phyloP scores from a whole-genome alignment of 345 rosid species.

The Syzygium grande region DNA sequence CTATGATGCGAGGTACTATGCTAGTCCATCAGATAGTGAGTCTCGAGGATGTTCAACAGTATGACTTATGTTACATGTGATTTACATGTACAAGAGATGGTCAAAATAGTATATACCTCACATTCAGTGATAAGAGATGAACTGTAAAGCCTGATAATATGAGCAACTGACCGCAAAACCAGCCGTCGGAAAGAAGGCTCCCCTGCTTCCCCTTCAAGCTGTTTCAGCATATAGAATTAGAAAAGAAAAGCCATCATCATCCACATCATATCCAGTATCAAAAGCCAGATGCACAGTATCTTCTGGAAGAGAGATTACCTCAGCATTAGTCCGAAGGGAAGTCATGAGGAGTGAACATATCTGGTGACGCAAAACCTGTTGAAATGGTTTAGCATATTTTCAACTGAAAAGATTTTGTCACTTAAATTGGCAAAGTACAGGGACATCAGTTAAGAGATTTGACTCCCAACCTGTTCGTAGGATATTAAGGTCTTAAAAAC shows the following conservation, averaged over 20 bases:
- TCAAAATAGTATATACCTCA: conserved; percentile 50
- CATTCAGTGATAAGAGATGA: conserved; percentile 88
- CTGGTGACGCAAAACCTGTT: conserved; percentile 87
- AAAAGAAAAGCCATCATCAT: neutral
- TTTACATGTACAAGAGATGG: neutral
- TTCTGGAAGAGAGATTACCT: conserved; percentile 38
- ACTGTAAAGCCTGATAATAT: conserved; percentile 84
- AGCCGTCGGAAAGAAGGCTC: conserved; percentile 95
- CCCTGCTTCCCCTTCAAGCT: conserved; percentile 94
- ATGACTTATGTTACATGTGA: neutral
- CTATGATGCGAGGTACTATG: neutral
- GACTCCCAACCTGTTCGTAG: conserved; percentile 66
- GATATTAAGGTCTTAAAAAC: conserved; percentile 68
- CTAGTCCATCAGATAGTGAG: neutral
- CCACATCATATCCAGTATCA: neutral
- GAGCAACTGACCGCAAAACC: conserved; percentile 96
- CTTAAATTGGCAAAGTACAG: neutral
- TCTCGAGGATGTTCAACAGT: neutral
- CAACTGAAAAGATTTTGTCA: neutral
- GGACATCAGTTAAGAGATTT: neutral
- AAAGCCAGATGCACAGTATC: neutral
- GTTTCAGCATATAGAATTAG: conserved; percentile 17
- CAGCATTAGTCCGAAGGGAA: conserved; percentile 84
- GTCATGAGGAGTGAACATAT: conserved; percentile 98
- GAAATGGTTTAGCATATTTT: neutral